Base-by-base conservation (phyloP, 2,329 filamentous ascomycete species). In the Fusarium kyushuense region DNA sequence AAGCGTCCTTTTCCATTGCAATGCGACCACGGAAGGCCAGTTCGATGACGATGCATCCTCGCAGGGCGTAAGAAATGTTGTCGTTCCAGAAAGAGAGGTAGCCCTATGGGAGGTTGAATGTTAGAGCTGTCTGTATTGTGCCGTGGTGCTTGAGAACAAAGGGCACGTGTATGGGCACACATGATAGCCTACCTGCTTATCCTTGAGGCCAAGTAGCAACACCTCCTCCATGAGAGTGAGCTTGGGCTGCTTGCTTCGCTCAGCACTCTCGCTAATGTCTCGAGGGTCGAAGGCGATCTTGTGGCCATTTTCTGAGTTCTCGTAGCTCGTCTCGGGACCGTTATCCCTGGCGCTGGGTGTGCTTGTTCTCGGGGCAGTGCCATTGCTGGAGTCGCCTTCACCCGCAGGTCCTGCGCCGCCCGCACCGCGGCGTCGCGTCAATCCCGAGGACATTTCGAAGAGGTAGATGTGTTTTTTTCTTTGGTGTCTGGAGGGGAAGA, bases 61-160 rank as follows among this genome's bases (percentile, higher is more conserved):
- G 90, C 67, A 99, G 87, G 70, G 96, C 96, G 80, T 99, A 99
- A 63, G 94, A 97, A 77, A 99, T 99, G 83, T 99, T 99, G 82
- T 99, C 96, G 82, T 99, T 99, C 96, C 96, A 99, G 82, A 99
- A 99, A 30, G 95, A 98, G 68, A 99, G 89, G 78, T 99, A 98
- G 71, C 96, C 96, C 94, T 97, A 77, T 54, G 40, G 27, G 14
- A 48, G 14, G 38, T 60, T 32, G 30, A 47, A 19, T 38, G 49
- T 69, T 48, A 63, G 65, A 46, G 42, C 23, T 41, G 36, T 49
- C 32, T 36, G 17, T 23, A 11, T 35, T 48, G 23, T 49, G 32
- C 19, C 47, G 6, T 43, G 47, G 17, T 33, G 27, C n/a, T 23
- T 23, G 21, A 52, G 29, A 41, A 38, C 64, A 58, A 54, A 51